Evolutionary conservation across 2,329 filamentous ascomycete species (phyloP), one percentile per base, ranked within the genome.

Genomic region (Lizonia empirigonia): DNA sequence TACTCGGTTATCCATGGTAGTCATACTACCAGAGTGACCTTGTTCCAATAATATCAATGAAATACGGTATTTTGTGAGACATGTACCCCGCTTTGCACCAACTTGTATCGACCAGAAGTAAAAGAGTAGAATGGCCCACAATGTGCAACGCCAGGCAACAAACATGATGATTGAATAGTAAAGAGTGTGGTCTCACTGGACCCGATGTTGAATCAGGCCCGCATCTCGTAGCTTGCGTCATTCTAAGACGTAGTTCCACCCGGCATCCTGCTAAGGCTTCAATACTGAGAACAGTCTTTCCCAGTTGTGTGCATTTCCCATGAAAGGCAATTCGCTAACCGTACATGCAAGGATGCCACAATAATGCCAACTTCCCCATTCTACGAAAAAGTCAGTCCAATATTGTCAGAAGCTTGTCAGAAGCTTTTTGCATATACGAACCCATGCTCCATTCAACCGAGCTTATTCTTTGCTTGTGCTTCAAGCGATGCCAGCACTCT

Each of bases 191-290:
- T 29, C 26, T 29, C 26, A 13, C 26, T n/a, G 26, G 26, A 13
- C 26, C 26, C 26, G 26, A 29, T 29, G 26, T 29, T 29, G 26
- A 15, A 29, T 29, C 26, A 29, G 26, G 26, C 26, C 26, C 26
- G n/a, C 26, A 29, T 29, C 6, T 29, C 26, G n/a, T 29, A 29
- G 26, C 26, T 29, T 29, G 26, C 26, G 26, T 29, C 26, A n/a
- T 60, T 64, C 54, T 64, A 37, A 32, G 34, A 50, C 19, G 24
- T 29, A 19, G 33, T 35, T 35, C 33, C 33, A 35, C 33, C 33
- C 33, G 16, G 16, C 33, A 35, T 35, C 39, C 16, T 42, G 24
- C 39, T 30, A 32, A 42, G 39, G 29, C 39, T 22, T 32, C 19
- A 32, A 29, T 32, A 42, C 20, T 32, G 26, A 42, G 29, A 30